Base-by-base conservation (phyloP, 805 yeast genomes). In the Cyberlindnera xishuangbannaensis region DNA sequence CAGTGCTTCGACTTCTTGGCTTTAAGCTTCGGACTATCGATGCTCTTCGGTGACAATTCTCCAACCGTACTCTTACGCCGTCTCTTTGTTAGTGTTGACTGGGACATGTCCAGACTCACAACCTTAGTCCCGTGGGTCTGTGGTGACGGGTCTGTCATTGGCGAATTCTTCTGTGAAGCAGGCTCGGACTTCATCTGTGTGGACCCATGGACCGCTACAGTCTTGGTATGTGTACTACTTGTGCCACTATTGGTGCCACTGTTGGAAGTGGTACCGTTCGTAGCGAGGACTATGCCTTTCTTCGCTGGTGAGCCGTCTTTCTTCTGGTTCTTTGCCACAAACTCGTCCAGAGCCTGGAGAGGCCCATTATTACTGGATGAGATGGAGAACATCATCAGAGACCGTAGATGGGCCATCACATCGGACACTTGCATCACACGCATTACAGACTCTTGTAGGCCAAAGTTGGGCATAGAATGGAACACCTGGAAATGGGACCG, bases 361-460 rank as follows among this genome's bases (percentile, higher is more conserved):
- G 87, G 84, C 21, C 78, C 71, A 6, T 55, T 55, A 4, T 71
- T 64, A 17, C 72, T 65, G 20, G 62, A 62, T 6, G 67, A 56
- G 36, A 63, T 60, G 8, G 83, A 69, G 44, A 67, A 74, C 9
- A 67, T 61, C 76, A 83, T 76, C 35, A 86, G 59, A 6, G 82
- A 76, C 35, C 72, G 69, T 42, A 85, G 64, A 40, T 75, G 73
- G 1, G 86, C 67, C 85, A 86, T 81, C 8, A 80, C 79, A 55
- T 84, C 92, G 26, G 86, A 71, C 5, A 83, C 73, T 54, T 83
- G 90, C 59, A 85, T 58, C 15, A 78, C 66, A 39, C 90, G 62
- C 74, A 83, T 71, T 6, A 83, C 76, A 25, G 69, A 69, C 32
- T 72, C 77, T 34, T 75, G 77, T 5, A 82, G 56, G 1, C 95